A percentile compares a stretch with the other conserved stretches of the same genome.
phyloP scores from a whole-genome alignment of 768 basidiomycete species.

The Tubosaeta sp. region DNA sequence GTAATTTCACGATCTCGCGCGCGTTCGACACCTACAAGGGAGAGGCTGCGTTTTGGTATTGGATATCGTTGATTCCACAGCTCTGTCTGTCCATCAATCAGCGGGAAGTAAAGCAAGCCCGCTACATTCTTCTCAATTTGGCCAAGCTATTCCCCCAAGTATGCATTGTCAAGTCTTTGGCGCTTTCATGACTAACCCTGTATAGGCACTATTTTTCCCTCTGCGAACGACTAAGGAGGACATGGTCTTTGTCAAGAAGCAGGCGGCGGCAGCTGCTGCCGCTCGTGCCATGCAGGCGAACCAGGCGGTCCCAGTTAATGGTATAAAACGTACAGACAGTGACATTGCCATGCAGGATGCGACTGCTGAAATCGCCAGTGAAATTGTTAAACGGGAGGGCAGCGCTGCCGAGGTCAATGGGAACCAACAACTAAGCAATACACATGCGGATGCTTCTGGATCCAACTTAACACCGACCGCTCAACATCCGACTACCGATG shows the following conservation, averaged over 20 bases:
- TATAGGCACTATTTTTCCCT: conserved; percentile 91
- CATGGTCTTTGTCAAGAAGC: conserved; percentile 45
- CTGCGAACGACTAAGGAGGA: conserved; percentile 83
- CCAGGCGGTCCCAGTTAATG: conserved; percentile 24
- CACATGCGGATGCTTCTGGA: conserved; percentile 17
- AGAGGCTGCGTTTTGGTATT: conserved; percentile 96
- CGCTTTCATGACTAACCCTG: conserved; percentile 6
- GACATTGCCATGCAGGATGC: conserved; percentile 29
- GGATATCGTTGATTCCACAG: conserved; percentile 97
- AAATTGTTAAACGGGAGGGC: conserved; percentile 24
- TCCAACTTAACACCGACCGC: conserved; percentile 8
- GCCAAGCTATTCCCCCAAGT: conserved; percentile 93
- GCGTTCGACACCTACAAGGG: conserved; percentile 95
- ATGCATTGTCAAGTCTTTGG: conserved; percentile 20
- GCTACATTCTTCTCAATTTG: conserved; percentile 82
- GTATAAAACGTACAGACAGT: conserved; percentile 29
- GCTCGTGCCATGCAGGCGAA: conserved; percentile 34
- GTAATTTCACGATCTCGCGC: conserved; percentile 60
- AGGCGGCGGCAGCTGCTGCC: conserved; percentile 33
- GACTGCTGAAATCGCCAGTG: conserved; percentile 24
- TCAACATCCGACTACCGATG: conserved; percentile 15
- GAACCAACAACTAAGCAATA: conserved; percentile 17
- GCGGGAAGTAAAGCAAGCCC: conserved; percentile 89
- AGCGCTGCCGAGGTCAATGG: conserved; percentile 19
- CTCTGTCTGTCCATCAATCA: conserved; percentile 85